A percentile compares a stretch with the other conserved stretches of the same genome.
Conservation (phyloP, 768 basidiomycete species). For the Lentinus brumalis region DNA sequence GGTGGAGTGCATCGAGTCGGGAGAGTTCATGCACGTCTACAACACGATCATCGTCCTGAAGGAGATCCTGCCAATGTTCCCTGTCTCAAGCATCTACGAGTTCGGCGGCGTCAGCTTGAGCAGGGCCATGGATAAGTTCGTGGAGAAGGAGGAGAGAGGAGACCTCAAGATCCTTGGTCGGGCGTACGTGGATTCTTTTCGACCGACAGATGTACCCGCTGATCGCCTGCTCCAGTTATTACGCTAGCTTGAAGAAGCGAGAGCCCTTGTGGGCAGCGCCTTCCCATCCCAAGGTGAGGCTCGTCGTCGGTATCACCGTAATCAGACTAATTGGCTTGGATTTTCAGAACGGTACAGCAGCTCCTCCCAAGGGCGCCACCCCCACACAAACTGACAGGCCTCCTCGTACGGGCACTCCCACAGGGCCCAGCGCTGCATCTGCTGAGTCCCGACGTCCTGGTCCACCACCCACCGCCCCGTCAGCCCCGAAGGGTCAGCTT, state of each 20-base stretch:
- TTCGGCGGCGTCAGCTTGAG: slow-evolving; percentile 59
- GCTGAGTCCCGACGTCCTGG: slow-evolving; percentile 12
- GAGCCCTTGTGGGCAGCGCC: slow-evolving; percentile 56
- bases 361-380: slow-evolving; percentile 8
- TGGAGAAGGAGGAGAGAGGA: slow-evolving; percentile 79
- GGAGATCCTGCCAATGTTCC: slow-evolving; percentile 89
- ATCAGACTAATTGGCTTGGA: too few relatives aligned
- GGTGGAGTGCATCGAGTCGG: slow-evolving; percentile 77
- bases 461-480: slow-evolving; percentile 36
- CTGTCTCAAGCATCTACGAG: slow-evolving; percentile 58
- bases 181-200: slow-evolving; percentile 51
- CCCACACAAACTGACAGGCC: slow-evolving; percentile 16
- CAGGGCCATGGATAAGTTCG: slow-evolving; percentile 61
- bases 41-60: slow-evolving; percentile 95
- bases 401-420: slow-evolving; percentile 6
- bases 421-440: slow-evolving; percentile 10
- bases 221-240: slow-evolving; percentile 49
- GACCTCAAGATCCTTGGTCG: slow-evolving; percentile 80
- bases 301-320: too few relatives aligned
- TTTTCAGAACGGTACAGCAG: slow-evolving; percentile 5
- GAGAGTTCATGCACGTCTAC: slow-evolving; percentile 96
- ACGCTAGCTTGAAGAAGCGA: slow-evolving; percentile 73
- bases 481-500: slow-evolving; percentile 61
- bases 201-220: neutral
- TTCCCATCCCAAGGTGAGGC: slow-evolving; percentile 36